Base-by-base conservation (phyloP, 108 stramenopile genomes). In the Aurantiochytrium sp. region DNA sequence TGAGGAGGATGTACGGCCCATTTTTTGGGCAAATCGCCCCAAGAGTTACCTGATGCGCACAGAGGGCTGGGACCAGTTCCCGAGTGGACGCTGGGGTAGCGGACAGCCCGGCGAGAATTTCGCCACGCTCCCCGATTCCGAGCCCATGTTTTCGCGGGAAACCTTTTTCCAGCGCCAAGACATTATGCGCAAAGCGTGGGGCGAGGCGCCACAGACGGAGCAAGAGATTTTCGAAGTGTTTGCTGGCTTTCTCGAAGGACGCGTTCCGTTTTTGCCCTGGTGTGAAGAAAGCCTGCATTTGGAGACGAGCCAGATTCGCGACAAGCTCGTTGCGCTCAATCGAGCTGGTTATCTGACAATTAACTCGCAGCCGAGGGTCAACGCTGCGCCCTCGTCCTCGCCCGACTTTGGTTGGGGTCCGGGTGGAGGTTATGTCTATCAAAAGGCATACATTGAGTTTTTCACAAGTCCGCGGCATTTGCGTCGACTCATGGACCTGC, bases 21-120 rank as follows among this genome's bases (percentile, higher is more conserved):
- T 99, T 90, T 97, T 98, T 72, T 99, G 98, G 98, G 97, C 97
- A 28, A 99, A 99, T 89, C 95, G 98, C 16, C 98, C 97, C 5
- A 95, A 96, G 90, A 95, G 94, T 42, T 99, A 99, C 92, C 92
- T 98, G 21, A 93, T 95, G 92, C 91, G 98, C 53, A 99, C 98
- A 6, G 96, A 97, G 90, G 95, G 95, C 64, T 99, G 98, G 98
- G 97, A 97, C 90, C 97, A 98, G 93, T 97, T 97, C 92, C 97
- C 97, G 18, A 98, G 96, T 60, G 95, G 95, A 12, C 92, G 98
- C 59, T 99, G 98, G 98, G 97, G 97, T 28, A 97, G 98, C 89
- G 93, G 93, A 4, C 91, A 94, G 3, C 51, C 19, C 25, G 16
- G 58, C 57, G 89, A 76, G 19, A 73, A 64, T 12, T 60, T 76